Conservation (phyloP, 371 early-diverging fungal genomes). For the Sporodiniella umbellata region DNA sequence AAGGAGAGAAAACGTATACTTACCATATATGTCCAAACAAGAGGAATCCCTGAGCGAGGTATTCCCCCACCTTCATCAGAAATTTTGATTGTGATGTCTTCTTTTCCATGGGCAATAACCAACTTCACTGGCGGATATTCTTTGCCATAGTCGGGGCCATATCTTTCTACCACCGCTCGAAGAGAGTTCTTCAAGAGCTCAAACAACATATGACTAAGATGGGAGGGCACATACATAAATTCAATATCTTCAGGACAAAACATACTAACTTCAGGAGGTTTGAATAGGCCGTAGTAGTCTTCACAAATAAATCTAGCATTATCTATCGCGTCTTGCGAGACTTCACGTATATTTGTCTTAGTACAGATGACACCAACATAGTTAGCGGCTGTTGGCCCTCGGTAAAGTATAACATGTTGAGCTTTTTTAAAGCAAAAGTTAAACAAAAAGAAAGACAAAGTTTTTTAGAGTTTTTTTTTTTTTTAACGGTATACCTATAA, state of each 20-base stretch:
- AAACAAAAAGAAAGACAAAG: not conserved
- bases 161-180: conserved; percentile 91
- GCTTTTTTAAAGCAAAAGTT: conserved; percentile 26
- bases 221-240: conserved; percentile 96
- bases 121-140: conserved; percentile 89
- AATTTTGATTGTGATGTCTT: conserved; percentile 96
- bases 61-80: conserved; percentile 97
- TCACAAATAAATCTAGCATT: conserved; percentile 92
- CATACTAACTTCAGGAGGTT: conserved; percentile 79
- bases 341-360: conserved; percentile 73
- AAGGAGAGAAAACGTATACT: not conserved
- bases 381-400: conserved; percentile 58
- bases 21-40: conserved; percentile 95
- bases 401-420: conserved; percentile 75
- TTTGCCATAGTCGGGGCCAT: conserved; percentile 81
- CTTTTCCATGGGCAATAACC: conserved; percentile 92
- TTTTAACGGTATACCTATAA: conserved; percentile 69
- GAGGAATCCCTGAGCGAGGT: conserved; percentile 83
- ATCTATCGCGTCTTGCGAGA: conserved; percentile 86
- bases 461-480: too few species aligned
- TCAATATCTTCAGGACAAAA: conserved; percentile 83
- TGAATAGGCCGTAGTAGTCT: conserved; percentile 85
- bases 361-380: conserved; percentile 97
- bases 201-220: conserved; percentile 97
- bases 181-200: conserved; percentile 95